These are phyloP conservation scores for Misopates orontium DNA, from an alignment of 257 asterid genomes.

Conservation along the genomic window DNA sequence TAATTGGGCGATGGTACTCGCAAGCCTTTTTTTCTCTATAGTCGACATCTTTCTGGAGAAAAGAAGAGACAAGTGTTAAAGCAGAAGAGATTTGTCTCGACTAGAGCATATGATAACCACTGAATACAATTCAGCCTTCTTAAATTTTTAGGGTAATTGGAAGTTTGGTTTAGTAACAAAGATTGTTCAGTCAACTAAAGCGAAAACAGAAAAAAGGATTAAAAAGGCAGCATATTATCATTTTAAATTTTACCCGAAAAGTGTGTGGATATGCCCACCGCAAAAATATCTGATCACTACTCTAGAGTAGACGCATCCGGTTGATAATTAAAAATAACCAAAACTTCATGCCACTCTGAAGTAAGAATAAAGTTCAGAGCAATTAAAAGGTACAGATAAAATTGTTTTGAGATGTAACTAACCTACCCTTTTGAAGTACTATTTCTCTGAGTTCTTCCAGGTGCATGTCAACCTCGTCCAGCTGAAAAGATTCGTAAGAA, in stretches of 20 bases:
- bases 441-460: constrained; percentile 69
- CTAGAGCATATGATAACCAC: constrained; percentile 2
- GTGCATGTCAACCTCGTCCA: constrained; percentile 57
- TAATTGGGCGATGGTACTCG: constrained; percentile 59
- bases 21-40: constrained; percentile 79
- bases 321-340: not conserved
- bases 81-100: not conserved
- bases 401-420: constrained; percentile 26
- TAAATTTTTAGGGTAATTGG: too few species aligned
- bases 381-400: not conserved
- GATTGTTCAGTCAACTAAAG: not conserved
- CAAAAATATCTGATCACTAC: not conserved
- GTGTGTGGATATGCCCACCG: too few species aligned
- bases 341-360: not conserved
- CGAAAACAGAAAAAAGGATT: not conserved
- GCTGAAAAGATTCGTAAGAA: constrained; percentile 42
- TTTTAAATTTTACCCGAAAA: too few species aligned
- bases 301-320: not conserved
- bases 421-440: constrained; percentile 88
- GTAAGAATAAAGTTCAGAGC: not conserved
- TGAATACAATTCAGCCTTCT: too few species aligned
- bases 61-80: not conserved
- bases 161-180: too few species aligned
- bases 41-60: constrained; percentile 69
- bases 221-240: constrained; percentile 11